Evolutionary conservation across 2,329 filamentous ascomycete genomes (phyloP), one percentile per base, ranked within the genome.

Genomic region (Xylariaceae sp.): DNA sequence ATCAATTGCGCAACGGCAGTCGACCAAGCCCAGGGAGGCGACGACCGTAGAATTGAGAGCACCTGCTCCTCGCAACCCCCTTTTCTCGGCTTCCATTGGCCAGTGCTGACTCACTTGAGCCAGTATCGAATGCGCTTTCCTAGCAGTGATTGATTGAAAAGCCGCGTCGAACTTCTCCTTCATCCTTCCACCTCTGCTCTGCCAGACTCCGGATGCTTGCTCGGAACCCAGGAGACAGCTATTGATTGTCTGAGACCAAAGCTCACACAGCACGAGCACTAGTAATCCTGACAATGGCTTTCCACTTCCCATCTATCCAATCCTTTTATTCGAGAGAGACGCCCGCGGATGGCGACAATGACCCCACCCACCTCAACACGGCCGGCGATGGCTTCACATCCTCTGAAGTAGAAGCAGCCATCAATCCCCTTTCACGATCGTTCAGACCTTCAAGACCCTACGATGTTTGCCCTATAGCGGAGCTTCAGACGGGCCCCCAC

Each of bases 301-400:
- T 60, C 16, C 45, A 51, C 8, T 64, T 64, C 32, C 64, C 64
- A 30, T 70, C 70, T 1, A 71, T 72, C 16, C 67, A 71, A 30
- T 63, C 68, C 3, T 72, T 71, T 55, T 71, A 67, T 47, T 63
- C 64, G 18, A 65, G 63, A 37, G 67, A 70, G 40, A 29, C 64
- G 4, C 47, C 50, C 12, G 41, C 49, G 0, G 36, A 10, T 26
- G 41, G 39, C 18, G 41, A 12, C 15, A 15, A 39, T 12, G 62
- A 66, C 39, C 51, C 56, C 41, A 36, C 50, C 1, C 29, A 21
- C 18, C 30, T 10, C 2, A 15, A 26, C 7, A 58, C 58, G 40
- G 61, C 67, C 13, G 73, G 76, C 36, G 78, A 82, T 67, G 80
- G 79, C 29, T 84, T 83, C 68, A 81, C 77, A 2, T 57, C 70